phyloP scores from a whole-genome alignment of 768 basidiomycete genomes.

The Phanerodontia chrysosporium region DNA sequence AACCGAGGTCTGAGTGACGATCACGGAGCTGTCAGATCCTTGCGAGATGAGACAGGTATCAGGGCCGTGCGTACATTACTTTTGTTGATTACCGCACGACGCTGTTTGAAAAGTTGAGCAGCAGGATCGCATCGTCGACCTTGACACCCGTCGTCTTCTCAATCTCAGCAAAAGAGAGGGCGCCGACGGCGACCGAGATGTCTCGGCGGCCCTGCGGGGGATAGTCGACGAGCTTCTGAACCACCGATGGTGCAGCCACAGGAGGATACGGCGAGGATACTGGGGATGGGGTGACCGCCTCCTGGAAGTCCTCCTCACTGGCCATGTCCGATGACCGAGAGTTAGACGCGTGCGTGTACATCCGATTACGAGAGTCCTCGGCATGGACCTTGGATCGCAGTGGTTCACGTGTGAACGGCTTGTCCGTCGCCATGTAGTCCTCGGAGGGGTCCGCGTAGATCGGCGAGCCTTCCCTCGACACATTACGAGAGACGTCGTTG shows the following conservation, averaged over 20 bases:
- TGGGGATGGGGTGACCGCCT: conserved; percentile 71
- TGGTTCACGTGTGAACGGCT: not conserved
- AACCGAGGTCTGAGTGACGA: conserved; percentile 4
- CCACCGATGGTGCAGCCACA: conserved; percentile 26
- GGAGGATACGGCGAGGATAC: conserved; percentile 52
- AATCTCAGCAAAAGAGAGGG: conserved; percentile 41
- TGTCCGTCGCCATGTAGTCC: conserved; percentile 11
- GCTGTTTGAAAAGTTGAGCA: conserved; percentile 72
- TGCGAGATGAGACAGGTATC: not conserved
- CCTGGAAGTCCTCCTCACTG: conserved; percentile 66
- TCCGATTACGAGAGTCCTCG: conserved; percentile 15
- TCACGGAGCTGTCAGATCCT: not conserved
- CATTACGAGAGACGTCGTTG: conserved; percentile 15
- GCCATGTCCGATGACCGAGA: conserved; percentile 49
- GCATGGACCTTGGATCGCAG: conserved; percentile 18
- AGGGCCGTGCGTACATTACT: conserved; percentile 16
- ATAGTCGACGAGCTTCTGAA: conserved; percentile 13
- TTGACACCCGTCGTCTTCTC: conserved; percentile 48
- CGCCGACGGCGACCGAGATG: conserved; percentile 32
- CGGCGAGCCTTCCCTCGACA: conserved; percentile 21
- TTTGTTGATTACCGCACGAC: conserved; percentile 42
- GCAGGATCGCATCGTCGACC: conserved; percentile 69
- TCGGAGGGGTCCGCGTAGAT: conserved; percentile 1
- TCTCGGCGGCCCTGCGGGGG: conserved; percentile 17
- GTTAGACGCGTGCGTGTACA: conserved; percentile 13